Evolutionary conservation across 371 early-diverging fungal genomes (phyloP).

Genomic region (Mortierella sp.): DNA sequence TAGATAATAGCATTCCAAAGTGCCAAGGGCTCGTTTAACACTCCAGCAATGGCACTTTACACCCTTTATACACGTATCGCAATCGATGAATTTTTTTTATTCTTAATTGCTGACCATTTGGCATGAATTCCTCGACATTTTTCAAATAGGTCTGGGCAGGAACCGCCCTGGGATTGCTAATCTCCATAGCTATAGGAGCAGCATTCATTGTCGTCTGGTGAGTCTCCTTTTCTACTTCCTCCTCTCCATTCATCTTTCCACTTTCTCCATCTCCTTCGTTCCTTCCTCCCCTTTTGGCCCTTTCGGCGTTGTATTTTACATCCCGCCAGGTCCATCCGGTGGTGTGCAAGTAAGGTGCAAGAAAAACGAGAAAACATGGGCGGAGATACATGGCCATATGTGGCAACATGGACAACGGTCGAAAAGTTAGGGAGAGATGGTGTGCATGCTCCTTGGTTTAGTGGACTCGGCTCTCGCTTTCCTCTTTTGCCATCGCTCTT

Average conservation of each 20-base stretch:
- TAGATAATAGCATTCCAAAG: not conserved
- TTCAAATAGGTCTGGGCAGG: slow-evolving; percentile 43
- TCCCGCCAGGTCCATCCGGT: not conserved
- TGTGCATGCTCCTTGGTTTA: not conserved
- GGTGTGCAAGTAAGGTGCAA: not conserved
- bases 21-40: not conserved
- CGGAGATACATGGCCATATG: slow-evolving; percentile 8
- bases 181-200: slow-evolving; percentile 51
- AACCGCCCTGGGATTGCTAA: slow-evolving; percentile 25
- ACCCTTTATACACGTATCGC: not conserved
- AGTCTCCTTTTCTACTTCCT: slow-evolving; percentile 6
- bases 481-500: not conserved
- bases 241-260: not conserved
- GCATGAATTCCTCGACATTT: not conserved
- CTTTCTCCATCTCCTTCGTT: not conserved
- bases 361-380: not conserved
- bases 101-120: not conserved
- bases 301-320: not conserved
- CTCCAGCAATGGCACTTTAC: not conserved
- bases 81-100: not conserved
- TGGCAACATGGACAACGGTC: not conserved
- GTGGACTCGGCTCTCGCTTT: slow-evolving; percentile 1
- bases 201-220: slow-evolving; percentile 51
- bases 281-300: not conserved
- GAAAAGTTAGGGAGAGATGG: not conserved